A percentile compares a stretch with the other conserved stretches of the same genome.
phyloP scores from a whole-genome alignment of 2,329 filamentous ascomycete species.

The Aspergillus quadrilineatus region DNA sequence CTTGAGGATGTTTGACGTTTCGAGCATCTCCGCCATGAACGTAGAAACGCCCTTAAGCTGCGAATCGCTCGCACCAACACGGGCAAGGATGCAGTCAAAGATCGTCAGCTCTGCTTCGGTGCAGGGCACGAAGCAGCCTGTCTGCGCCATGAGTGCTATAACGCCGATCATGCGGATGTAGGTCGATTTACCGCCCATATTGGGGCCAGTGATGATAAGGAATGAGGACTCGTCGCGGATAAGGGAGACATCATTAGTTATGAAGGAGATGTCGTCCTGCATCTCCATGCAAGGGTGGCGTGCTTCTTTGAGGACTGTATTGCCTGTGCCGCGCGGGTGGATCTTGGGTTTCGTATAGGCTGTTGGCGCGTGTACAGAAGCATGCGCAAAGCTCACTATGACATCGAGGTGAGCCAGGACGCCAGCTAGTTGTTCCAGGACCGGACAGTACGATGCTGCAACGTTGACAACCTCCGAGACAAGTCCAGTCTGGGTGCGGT shows the following conservation, averaged over 20 bases:
- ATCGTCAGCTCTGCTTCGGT: constrained; percentile 87
- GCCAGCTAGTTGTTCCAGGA: constrained; percentile 83
- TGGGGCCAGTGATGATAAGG: constrained; percentile 93
- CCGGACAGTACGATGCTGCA: constrained; percentile 89
- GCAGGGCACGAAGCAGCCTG: constrained; percentile 94
- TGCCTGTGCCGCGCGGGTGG: constrained; percentile 80
- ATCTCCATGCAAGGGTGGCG: constrained; percentile 98
- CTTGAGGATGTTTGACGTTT: constrained; percentile 97
- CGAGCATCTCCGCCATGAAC: constrained; percentile 99
- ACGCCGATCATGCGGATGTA: constrained; percentile 98
- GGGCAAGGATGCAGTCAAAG: constrained; percentile 94
- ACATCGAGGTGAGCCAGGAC: constrained; percentile 93
- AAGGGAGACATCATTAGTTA: constrained; percentile 92
- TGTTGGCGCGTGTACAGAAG: constrained; percentile 86
- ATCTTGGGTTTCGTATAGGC: constrained; percentile 90
- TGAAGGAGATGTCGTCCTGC: constrained; percentile 98
- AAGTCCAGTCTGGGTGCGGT: constrained; percentile 85
- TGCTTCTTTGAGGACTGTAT: constrained; percentile 86
- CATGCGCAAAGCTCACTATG: constrained; percentile 89
- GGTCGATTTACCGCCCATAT: constrained; percentile 98
- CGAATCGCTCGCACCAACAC: constrained; percentile 92
- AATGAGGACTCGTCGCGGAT: constrained; percentile 79
- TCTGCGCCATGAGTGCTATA: constrained; percentile 94
- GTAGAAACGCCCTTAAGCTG: constrained; percentile 97
- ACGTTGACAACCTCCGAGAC: constrained; percentile 92